These are phyloP conservation scores for Colletotrichum euphorbiae DNA, from an alignment of 2,329 filamentous ascomycete species.

Conservation along the genomic window DNA sequence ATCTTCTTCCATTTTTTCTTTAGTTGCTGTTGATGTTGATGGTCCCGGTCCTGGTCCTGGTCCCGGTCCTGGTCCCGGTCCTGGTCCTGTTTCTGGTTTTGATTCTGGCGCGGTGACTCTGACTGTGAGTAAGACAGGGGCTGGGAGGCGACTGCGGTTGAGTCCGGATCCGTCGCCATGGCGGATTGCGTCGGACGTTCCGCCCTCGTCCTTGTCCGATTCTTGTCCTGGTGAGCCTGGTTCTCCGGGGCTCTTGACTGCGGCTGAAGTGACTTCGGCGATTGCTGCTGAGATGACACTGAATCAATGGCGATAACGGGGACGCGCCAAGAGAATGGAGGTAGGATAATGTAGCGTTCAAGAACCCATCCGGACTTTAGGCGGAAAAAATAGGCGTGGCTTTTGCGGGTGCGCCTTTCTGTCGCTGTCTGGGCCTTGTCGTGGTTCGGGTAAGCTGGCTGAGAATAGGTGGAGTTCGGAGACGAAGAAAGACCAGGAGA, in stretches of 20 bases:
- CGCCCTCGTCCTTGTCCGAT: conserved; percentile 18
- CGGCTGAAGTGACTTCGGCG: neutral
- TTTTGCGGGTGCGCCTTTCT: neutral
- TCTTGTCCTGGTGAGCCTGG: neutral
- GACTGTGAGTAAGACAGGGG: neutral
- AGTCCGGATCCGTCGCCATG: conserved; percentile 32
- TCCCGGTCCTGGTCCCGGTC: neutral
- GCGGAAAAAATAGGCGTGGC: neutral
- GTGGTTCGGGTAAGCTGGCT: neutral
- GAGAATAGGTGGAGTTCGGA: neutral
- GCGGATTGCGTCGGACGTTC: conserved; percentile 18
- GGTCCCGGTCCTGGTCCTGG: neutral
- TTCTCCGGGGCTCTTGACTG: neutral
- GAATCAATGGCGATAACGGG: neutral
- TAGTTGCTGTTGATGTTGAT: conserved; percentile 24
- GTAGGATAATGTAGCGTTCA: conserved; percentile 3
- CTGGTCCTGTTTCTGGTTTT: neutral
- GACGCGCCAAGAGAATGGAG: conserved; percentile 1
- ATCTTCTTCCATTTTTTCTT: conserved; percentile 35
- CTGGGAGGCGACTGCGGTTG: neutral
- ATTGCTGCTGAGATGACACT: neutral
- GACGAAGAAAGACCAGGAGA: neutral
- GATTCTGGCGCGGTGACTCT: neutral
- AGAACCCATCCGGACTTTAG: neutral
- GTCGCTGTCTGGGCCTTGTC: neutral